Conservation (phyloP, 2,329 filamentous ascomycete genomes). For the Ophidiomyces ophidiicola region DNA sequence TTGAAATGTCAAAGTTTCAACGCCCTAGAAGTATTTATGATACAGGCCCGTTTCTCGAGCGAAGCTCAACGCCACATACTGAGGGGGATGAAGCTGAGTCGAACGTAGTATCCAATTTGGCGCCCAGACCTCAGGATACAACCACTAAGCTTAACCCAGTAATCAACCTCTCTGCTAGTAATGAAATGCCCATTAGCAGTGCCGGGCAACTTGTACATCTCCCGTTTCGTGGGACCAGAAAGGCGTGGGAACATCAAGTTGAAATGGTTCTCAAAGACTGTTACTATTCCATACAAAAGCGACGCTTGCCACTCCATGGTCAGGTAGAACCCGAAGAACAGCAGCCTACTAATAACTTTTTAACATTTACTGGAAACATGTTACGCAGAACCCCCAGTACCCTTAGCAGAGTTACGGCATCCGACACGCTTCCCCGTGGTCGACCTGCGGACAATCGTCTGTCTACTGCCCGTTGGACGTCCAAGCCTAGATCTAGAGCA, state of each 20-base stretch:
- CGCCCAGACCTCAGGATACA: conserved; percentile 18
- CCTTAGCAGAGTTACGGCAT: conserved; percentile 73
- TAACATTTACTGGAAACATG: conserved; percentile 54
- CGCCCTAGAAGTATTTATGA: conserved; percentile 6
- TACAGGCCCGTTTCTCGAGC: background rate
- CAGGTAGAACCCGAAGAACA: conserved; percentile 34
- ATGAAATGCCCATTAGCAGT: conserved; percentile 32
- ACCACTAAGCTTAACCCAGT: conserved; percentile 20
- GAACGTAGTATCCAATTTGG: background rate
- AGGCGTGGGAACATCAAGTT: conserved; percentile 77
- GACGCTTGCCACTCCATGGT: conserved; percentile 69
- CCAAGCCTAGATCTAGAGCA: conserved; percentile 73
- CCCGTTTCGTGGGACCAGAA: conserved; percentile 61
- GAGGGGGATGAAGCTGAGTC: conserved; percentile 3
- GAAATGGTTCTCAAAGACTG: conserved; percentile 87
- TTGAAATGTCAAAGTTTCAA: conserved; percentile 39
- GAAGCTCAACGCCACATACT: conserved; percentile 9
- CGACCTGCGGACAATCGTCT: conserved; percentile 53
- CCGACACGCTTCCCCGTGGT: conserved; percentile 61
- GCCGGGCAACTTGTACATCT: conserved; percentile 67
- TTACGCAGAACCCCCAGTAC: conserved; percentile 81
- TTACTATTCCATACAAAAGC: conserved; percentile 76
- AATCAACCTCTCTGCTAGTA: conserved; percentile 21
- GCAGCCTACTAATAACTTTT: conserved; percentile 46
- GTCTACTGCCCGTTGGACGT: conserved; percentile 61